These are phyloP conservation scores for Magnolia sinica DNA, from an alignment of 164 flowering plant genomes.

Conservation along the genomic window DNA sequence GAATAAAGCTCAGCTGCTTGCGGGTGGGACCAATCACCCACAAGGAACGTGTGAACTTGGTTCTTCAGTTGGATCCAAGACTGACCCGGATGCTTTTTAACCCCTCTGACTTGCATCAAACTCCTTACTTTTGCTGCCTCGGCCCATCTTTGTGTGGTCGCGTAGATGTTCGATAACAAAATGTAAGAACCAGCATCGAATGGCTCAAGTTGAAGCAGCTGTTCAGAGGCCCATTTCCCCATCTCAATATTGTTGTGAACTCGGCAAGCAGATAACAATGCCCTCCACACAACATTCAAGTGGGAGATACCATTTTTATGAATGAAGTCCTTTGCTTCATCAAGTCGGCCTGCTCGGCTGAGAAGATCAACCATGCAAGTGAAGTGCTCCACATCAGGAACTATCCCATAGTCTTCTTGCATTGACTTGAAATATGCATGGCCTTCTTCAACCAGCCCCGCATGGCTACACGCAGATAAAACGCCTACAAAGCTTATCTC, in stretches of 20 bases:
- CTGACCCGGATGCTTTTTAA: constrained; percentile 51
- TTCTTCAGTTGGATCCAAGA: constrained; percentile 58
- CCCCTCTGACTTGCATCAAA: constrained; percentile 48
- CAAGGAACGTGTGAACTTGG: constrained; percentile 30
- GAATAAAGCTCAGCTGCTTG: constrained; percentile 29
- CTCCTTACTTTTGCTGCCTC: constrained; percentile 49
- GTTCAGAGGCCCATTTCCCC: constrained; percentile 43
- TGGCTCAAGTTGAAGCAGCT: constrained; percentile 45
- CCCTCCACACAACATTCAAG: constrained; percentile 49
- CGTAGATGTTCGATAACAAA: constrained; percentile 46
- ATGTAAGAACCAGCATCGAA: constrained; percentile 37
- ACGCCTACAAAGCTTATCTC: constrained; percentile 56
- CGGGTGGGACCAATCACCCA: constrained; percentile 42
- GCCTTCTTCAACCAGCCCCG: constrained; percentile 65
- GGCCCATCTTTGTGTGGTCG: constrained; percentile 45
- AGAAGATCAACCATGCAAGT: constrained; percentile 78
- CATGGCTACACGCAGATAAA: constrained; percentile 69
- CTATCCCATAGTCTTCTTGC: constrained; percentile 51
- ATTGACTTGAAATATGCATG: constrained; percentile 43
- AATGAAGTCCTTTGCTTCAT: constrained; percentile 53
- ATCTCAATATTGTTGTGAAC: constrained; percentile 49
- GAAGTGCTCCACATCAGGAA: constrained; percentile 53
- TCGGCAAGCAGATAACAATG: constrained; percentile 60
- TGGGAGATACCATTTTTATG: constrained; percentile 32
- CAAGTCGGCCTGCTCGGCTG: constrained; percentile 60